Base-by-base conservation (phyloP, 169 alveolate species). In the Eimeria necatrix region DNA sequence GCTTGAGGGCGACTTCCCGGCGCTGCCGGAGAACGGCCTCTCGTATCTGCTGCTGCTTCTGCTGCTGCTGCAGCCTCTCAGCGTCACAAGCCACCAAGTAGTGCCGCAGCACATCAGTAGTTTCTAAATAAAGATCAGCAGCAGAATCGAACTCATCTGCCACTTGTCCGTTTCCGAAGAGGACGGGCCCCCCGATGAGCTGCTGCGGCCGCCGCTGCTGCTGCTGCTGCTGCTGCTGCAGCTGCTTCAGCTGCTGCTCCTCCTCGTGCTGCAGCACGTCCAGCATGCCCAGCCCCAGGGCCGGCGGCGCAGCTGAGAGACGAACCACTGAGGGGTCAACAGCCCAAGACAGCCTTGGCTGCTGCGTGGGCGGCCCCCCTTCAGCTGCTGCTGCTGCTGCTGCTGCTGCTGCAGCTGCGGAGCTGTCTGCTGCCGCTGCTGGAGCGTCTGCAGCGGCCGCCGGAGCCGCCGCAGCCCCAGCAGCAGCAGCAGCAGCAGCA, bases 121-220 rank as follows among this genome's bases (percentile, higher is more conserved):
- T 18, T n/a, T 68, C 46, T n/a, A 68, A 68, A 68, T 68, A 68
- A 7, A 18, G n/a, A 14, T 68, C 78, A 18, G 78, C 78, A 68
- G 46, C 9, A 14, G n/a, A 12, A n/a, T 68, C 78, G 32, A 18
- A 24, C 78, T 14, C 78, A n/a, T n/a, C 32, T 1, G 78, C 78
- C 78, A 14, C 78, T n/a, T 18, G 9, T 16, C 78, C 78, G n/a
- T n/a, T 10, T 16, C 78, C n/a, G n/a, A 68, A 68, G 41, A 68
- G 78, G 41, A 68, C 78, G 78, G 78, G 78, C 41, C 78, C 78
- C n/a, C 78, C 78, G 12, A 68, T 18, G 14, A 68, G 78, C 78
- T 68, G 78, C 78, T 68, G 78, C 78, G 12, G 78, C 78, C n/a
- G 46, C 78, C 2, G 78, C 78, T 68, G 78, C 78, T 68, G 78